These are phyloP conservation scores for Kurtzmaniella natalensis DNA, from an alignment of 1,139 yeast genomes.

Conservation along the genomic window DNA sequence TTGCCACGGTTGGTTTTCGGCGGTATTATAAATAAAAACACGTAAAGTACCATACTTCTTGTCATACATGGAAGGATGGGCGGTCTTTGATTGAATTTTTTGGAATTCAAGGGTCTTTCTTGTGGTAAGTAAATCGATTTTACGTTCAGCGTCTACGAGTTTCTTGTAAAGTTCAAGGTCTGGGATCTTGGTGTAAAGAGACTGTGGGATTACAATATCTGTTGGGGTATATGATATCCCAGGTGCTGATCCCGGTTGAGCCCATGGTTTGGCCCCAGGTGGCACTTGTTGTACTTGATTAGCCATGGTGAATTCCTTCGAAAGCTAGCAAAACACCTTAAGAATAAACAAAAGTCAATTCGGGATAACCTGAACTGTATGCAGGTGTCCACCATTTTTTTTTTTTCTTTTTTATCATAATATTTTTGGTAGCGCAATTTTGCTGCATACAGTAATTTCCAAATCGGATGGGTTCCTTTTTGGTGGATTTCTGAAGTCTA, in stretches of 20 bases:
- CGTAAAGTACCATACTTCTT: constrained; percentile 59
- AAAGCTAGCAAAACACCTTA: too few species aligned
- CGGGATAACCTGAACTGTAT: too few species aligned
- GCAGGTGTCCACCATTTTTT: too few species aligned
- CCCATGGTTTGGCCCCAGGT: constrained; percentile 22
- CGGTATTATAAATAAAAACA: constrained; percentile 76
- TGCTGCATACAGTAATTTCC: too few species aligned
- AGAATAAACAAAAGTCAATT: not conserved
- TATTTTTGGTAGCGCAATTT: too few species aligned
- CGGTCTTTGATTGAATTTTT: constrained; percentile 54
- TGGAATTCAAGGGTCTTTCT: constrained; percentile 84
- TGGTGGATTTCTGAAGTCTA: too few species aligned
- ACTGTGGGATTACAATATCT: constrained; percentile 61
- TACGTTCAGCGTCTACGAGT: constrained; percentile 72
- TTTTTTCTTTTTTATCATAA: too few species aligned
- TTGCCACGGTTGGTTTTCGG: constrained; percentile 94
- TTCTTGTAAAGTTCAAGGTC: constrained; percentile 68
- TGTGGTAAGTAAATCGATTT: constrained; percentile 74
- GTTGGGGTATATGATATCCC: constrained; percentile 58
- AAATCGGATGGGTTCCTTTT: too few species aligned
- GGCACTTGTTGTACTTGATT: constrained; percentile 9
- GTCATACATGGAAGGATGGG: constrained; percentile 40
- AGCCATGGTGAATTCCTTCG: constrained; percentile 8
- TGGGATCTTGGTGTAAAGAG: constrained; percentile 61
- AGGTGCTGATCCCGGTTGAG: constrained; percentile 37